Evolutionary conservation across 2,329 filamentous ascomycete genomes (phyloP), one percentile per base, ranked within the genome.

Genomic region (Cadophora malorum): DNA sequence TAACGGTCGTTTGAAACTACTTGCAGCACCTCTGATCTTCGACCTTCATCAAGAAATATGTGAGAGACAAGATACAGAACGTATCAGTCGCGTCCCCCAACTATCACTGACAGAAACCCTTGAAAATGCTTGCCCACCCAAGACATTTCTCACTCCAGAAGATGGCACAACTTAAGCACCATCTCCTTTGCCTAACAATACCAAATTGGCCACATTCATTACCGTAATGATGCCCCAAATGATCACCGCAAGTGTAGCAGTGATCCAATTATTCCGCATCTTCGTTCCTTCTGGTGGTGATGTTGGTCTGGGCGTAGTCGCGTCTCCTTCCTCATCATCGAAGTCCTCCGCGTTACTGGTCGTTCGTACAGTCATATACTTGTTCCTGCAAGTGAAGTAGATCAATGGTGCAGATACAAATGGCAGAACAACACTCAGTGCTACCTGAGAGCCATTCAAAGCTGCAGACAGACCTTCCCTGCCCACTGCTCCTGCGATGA

Each of bases 341-440:
- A 70, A 55, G 41, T 68, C 63, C 50, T 52, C 41, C 10, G 28
- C 41, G 14, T 50, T 23, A 4, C 52, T 64, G 38, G 63, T 41
- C 0, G 68, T 25, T 35, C 68, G 49, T 16, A 77, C 75, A 9
- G 88, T 92, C 93, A 97, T 97, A 79, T 91, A 96, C 75, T 88
- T 88, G 72, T 88, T 86, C 53, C 90, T 85, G 73, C 91, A 92
- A 0, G 93, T 97, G 75, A 96, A 96, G 80, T 91, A 96, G 66
- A 97, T 90, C 38, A 97, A 81, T 1, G 93, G 93, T 0, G 92
- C 91, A 0, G 87, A 89, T n/a, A 95, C 87, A 76, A 97, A 94
- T 0, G 93, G 93, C 63, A 97, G 78, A 14, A 94, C 91, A 12
- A 94, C 85, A 74, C 90, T 93, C 16, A 97, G 83, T 0, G 87